Percentiles rank a stretch among this genome's conserved stretches.
These are phyloP conservation scores for Epichloe typhina DNA, from an alignment of 2,329 filamentous ascomycete species.

Conservation along the genomic window DNA sequence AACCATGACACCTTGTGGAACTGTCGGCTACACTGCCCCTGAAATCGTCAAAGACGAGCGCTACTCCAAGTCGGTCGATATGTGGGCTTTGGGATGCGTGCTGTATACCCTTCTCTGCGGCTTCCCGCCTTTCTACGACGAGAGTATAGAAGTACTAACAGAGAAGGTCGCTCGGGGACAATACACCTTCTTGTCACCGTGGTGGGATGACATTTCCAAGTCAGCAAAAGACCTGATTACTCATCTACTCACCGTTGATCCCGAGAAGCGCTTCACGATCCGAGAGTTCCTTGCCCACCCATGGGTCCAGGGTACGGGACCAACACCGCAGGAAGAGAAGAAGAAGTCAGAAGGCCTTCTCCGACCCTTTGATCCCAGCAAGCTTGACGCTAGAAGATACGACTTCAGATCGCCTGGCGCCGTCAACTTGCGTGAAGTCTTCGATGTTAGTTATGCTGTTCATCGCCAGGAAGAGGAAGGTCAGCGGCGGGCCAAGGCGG, in stretches of 20 bases:
- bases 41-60: constrained; percentile 98
- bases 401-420: constrained; percentile 94
- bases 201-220: constrained; percentile 98
- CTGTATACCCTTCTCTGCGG: constrained; percentile 93
- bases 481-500: constrained; percentile 77
- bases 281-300: constrained; percentile 87
- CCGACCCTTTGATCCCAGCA: constrained; percentile 43
- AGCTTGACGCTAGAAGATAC: constrained; percentile 50
- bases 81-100: constrained; percentile 97
- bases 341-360: constrained; percentile 32
- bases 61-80: constrained; percentile 97
- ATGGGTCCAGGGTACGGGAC: constrained; percentile 64
- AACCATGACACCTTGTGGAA: constrained; percentile 98
- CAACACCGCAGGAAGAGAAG: constrained; percentile 45
- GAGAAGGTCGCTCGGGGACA: constrained; percentile 96
- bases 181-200: constrained; percentile 94
- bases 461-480: constrained; percentile 92
- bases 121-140: constrained; percentile 97
- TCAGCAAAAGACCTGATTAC: constrained; percentile 88
- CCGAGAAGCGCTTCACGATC: constrained; percentile 89
- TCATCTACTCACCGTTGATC: constrained; percentile 86
- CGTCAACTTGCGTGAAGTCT: constrained; percentile 91
- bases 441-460: constrained; percentile 96
- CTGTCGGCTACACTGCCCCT: constrained; percentile 92
- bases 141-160: constrained; percentile 91